phyloP scores from a whole-genome alignment of 106 monocot genomes.

The Acorus calamus region DNA sequence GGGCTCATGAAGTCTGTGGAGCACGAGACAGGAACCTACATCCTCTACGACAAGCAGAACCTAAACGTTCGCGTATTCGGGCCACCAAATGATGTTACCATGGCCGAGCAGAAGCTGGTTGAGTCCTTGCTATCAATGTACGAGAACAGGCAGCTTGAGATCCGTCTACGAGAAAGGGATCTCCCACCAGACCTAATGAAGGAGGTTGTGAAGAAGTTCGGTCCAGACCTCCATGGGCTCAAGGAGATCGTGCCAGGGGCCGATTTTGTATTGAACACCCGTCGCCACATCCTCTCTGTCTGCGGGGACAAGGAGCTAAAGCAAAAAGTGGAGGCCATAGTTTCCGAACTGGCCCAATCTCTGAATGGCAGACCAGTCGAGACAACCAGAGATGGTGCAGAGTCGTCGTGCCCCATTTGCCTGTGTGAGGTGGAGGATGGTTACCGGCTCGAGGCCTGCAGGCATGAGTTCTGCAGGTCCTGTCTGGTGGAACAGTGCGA shows the following conservation, averaged over 20 bases:
- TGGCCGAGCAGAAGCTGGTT: conserved; percentile 45
- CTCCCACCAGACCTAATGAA: conserved; percentile 74
- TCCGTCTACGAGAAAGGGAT: conserved; percentile 40
- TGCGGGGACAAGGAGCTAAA: conserved; percentile 56
- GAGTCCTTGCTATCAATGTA: conserved; percentile 33
- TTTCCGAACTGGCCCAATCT: conserved; percentile 35
- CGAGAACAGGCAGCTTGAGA: conserved; percentile 49
- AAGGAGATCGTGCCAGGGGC: conserved; percentile 38
- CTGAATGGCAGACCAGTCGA: neutral
- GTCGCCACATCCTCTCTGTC: conserved; percentile 40
- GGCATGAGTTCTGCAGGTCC: conserved; percentile 55
- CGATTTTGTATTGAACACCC: conserved; percentile 44
- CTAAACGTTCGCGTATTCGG: conserved; percentile 60
- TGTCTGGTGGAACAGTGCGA: conserved; percentile 80
- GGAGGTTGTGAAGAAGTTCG: conserved; percentile 55
- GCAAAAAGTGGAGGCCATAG: conserved; percentile 47
- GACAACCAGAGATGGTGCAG: conserved; percentile 9
- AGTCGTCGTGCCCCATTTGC: conserved; percentile 63
- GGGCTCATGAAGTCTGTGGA: conserved; percentile 40
- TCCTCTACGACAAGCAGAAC: conserved; percentile 58
- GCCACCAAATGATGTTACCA: conserved; percentile 12
- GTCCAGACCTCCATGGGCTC: conserved; percentile 51
- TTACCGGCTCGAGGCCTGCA: conserved; percentile 59
- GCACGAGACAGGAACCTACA: conserved; percentile 47
- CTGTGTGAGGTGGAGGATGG: conserved; percentile 88